Evolutionary conservation across 768 basidiomycete genomes (phyloP), one percentile per base, ranked within the genome.

Genomic region (Boletus patriciae): DNA sequence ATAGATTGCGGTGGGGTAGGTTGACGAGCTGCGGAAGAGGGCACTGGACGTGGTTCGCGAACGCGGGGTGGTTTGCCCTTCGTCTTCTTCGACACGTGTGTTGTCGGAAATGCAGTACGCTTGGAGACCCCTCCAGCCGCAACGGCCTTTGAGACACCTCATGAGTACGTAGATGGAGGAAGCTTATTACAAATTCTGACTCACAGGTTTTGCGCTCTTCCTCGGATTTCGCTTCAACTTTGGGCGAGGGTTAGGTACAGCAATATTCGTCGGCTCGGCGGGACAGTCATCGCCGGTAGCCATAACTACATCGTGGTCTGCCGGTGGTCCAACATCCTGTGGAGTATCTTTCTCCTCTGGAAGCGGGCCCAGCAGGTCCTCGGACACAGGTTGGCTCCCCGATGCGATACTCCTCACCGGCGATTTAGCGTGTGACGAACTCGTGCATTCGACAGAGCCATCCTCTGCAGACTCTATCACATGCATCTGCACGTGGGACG

Each of bases 201-300:
- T 65, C 62, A 71, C 71, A 34, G 50, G 50, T 36, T 53, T 62
- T 3, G 41, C 27, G 1, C 23, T 69, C 25, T 52, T 67, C 71
- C 63, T 73, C 62, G 71, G 67, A 58, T 63, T 65, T 63, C 68
- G 55, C 53, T 53, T 70, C 29, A 52, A 34, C 21, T 49, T 58
- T 47, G 58, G 60, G 10, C n/a, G 48, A 37, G 34, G 62, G 18
- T 6, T 23, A 44, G 50, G 50, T 21, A 45, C 50, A 33, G 48
- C 33, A 42, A 44, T 34, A 12, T 33, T 40, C 11, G 23, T 52
- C 37, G 36, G n/a, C 6, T 62, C 57, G 46, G 46, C 15, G 6
- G 49, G 47, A 21, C 38, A 43, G 34, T 42, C n/a, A 19, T 52
- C 50, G 29, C 12, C 19, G 31, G 43, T 38, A 25, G 19, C 12